Evolutionary conservation across 331 rosid species (phyloP).

Genomic region (Acacia concinna): DNA sequence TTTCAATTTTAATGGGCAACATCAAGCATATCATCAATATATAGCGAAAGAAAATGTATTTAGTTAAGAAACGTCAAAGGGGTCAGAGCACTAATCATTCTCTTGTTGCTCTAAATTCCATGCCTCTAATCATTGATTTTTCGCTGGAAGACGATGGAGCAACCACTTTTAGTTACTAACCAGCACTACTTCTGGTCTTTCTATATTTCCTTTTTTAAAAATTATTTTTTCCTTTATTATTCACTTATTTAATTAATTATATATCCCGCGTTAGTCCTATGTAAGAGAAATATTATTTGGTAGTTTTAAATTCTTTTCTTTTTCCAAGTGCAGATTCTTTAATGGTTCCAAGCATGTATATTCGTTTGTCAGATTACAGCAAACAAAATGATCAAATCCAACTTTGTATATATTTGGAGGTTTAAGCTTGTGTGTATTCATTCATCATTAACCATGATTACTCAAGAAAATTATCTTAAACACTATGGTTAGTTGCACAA

Average conservation of each 20-base stretch:
- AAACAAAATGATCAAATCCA: slow-evolving; percentile 35
- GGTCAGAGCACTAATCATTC: slow-evolving; percentile 62
- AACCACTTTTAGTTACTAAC: slow-evolving; percentile 62
- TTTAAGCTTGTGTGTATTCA: slow-evolving; percentile 37
- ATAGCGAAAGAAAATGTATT: slow-evolving; percentile 36
- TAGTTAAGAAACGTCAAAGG: slow-evolving; percentile 52
- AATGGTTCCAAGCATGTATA: slow-evolving; percentile 18
- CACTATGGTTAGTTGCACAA: slow-evolving; percentile 35
- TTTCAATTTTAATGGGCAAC: slow-evolving; percentile 18
- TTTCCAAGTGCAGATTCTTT: not conserved
- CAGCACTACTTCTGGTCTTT: slow-evolving; percentile 46
- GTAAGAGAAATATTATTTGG: not conserved
- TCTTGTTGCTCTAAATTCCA: slow-evolving; percentile 47
- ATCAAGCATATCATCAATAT: slow-evolving; percentile 34
- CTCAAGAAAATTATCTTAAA: slow-evolving; percentile 12
- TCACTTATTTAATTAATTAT: slow-evolving; percentile 3
- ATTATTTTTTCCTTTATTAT: not conserved
- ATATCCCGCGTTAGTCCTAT: not conserved
- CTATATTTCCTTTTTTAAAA: slow-evolving; percentile 17
- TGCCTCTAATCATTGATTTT: slow-evolving; percentile 51
- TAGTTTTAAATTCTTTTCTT: not conserved
- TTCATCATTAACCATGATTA: slow-evolving; percentile 36
- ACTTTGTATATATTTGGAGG: slow-evolving; percentile 36
- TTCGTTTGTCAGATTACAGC: slow-evolving; percentile 31
- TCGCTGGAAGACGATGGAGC: slow-evolving; percentile 48